phyloP scores from a whole-genome alignment of 208 protist species.

The Trypanosoma boissoni region DNA sequence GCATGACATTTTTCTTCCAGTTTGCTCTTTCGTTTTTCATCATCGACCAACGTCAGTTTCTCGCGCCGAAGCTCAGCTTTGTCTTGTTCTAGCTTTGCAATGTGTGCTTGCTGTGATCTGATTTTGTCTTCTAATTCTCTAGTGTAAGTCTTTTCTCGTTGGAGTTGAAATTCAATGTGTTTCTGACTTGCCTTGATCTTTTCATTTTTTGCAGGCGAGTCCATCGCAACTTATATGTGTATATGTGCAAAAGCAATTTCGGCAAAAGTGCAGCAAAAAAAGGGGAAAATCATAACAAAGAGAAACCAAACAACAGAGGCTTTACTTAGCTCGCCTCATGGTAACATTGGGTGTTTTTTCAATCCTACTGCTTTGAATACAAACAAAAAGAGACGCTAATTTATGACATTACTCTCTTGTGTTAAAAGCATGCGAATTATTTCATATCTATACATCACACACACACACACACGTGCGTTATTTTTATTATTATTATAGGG shows the following conservation, averaged over 20 bases:
- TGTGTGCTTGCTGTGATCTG: constrained; percentile 59
- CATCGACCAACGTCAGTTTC: constrained; percentile 55
- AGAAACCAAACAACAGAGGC: too few species aligned
- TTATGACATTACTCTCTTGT: too few species aligned
- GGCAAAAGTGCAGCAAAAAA: neutral
- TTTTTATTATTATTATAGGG: too few species aligned
- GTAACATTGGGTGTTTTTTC: too few species aligned
- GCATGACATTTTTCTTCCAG: constrained; percentile 63
- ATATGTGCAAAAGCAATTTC: neutral
- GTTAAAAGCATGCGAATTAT: too few species aligned
- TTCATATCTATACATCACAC: too few species aligned
- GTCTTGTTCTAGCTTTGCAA: constrained; percentile 75
- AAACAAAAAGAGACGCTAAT: too few species aligned
- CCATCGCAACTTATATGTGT: constrained; percentile 20
- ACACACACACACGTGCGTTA: too few species aligned
- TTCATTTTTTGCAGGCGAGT: constrained; percentile 28
- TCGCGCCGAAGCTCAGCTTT: constrained; percentile 80
- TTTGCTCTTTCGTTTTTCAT: constrained; percentile 56
- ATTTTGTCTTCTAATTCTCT: constrained; percentile 69
- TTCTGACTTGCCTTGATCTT: constrained; percentile 55
- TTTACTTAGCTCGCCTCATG: too few species aligned
- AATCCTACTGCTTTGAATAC: too few species aligned
- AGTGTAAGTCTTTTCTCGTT: constrained; percentile 59
- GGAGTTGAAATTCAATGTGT: constrained; percentile 78
- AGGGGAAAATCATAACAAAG: too few species aligned